Percentiles rank a stretch among this genome's conserved stretches.
These are phyloP conservation scores for Cordyceps militaris DNA, from an alignment of 2,329 filamentous ascomycete genomes.

Conservation along the genomic window DNA sequence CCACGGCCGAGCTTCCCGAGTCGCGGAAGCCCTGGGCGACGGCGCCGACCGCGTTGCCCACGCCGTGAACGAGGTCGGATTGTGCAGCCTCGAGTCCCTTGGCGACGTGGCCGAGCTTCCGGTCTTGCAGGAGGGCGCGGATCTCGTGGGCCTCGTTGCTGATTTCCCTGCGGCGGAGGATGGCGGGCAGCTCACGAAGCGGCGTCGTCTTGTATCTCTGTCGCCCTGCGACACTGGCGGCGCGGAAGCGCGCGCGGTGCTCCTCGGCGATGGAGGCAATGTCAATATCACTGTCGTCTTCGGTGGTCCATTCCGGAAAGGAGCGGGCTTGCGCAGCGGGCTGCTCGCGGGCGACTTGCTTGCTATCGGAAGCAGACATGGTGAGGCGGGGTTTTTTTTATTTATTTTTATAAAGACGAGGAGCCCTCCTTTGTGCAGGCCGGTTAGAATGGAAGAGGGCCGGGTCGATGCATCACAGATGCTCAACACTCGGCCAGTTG, in stretches of 20 bases:
- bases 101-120: background rate
- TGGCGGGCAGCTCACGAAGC: background rate
- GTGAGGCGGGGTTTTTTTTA: no score
- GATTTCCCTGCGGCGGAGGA: background rate
- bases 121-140: background rate
- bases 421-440: background rate
- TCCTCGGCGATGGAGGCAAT: constrained; percentile 4
- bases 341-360: background rate
- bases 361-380: constrained; percentile 4
- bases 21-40: background rate
- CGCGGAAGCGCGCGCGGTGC: constrained; percentile 6
- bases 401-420: no score
- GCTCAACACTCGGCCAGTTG: background rate
- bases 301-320: constrained; percentile 7
- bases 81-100: background rate
- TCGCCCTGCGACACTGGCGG: constrained; percentile 6
- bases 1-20: background rate
- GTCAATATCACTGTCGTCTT: constrained; percentile 9
- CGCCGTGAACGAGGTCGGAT: background rate
- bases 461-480: constrained; percentile 9
- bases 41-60: background rate
- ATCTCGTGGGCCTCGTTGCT: constrained; percentile 6
- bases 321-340: background rate
- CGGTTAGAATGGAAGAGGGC: background rate
- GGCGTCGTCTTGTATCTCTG: background rate